Percentiles rank a stretch among this genome's conserved stretches.
Evolutionary conservation across 1,284 basidiomycete genomes (phyloP).

Genomic region (Leccinum angustisporum): DNA sequence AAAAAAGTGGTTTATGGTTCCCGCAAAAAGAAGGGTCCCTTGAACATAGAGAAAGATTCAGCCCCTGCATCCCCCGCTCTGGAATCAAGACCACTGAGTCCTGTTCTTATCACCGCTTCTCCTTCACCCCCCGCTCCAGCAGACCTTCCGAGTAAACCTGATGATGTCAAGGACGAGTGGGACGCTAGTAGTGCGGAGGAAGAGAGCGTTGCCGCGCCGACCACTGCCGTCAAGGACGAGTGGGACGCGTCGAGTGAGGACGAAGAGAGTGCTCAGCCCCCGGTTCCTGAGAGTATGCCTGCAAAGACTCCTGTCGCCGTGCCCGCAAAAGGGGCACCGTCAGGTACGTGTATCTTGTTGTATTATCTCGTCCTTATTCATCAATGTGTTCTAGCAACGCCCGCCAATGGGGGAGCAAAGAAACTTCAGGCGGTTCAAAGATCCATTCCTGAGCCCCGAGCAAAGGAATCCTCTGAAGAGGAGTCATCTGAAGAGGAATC

Average conservation of each 20-base stretch:
- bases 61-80: constrained; percentile 46
- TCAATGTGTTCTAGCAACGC: constrained; percentile 1
- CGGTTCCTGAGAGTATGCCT: constrained; percentile 18
- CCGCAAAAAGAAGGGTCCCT: constrained; percentile 77
- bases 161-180: constrained; percentile 79
- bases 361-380: constrained; percentile 1
- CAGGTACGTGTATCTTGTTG: constrained; percentile 13
- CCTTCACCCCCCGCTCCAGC: constrained; percentile 28
- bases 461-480: constrained; percentile 43
- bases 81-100: constrained; percentile 54
- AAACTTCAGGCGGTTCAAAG: constrained; percentile 5
- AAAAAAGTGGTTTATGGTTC: constrained; percentile 81
- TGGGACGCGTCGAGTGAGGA: constrained; percentile 88
- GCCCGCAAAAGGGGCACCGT: not conserved
- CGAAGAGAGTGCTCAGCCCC: constrained; percentile 38
- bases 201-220: constrained; percentile 28
- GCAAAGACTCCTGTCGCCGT: constrained; percentile 31
- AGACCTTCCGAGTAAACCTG: constrained; percentile 25
- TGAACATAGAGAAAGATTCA: constrained; percentile 41
- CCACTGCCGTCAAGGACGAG: constrained; percentile 65
- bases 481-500: constrained; percentile 46
- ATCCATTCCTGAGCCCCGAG: constrained; percentile 13
- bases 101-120: constrained; percentile 37
- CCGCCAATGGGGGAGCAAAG: constrained; percentile 5
- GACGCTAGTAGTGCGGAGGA: constrained; percentile 56